Base-by-base conservation (phyloP, 2,329 filamentous ascomycete species). In the Dactylellina leptospora region DNA sequence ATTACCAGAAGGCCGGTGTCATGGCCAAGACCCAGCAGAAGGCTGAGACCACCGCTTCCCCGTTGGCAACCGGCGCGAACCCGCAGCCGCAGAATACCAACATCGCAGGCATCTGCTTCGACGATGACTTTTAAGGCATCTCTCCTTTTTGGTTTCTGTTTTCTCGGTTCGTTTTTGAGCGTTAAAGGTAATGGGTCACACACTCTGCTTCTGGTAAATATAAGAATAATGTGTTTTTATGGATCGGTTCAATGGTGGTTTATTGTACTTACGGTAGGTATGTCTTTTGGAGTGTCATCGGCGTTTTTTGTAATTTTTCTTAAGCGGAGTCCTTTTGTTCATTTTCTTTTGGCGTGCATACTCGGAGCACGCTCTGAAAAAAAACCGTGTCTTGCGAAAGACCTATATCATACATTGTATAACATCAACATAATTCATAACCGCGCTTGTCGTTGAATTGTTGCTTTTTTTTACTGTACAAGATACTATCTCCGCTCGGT, bases 1-100 rank as follows among this genome's bases (percentile, higher is more conserved):
- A 99, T 79, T 99, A 99, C 87, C 95, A 99, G 84, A 99, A 99
- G 87, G 93, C 95, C 36, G 95, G 95, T 84, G 93, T 99, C 81
- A 96, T 99, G 92, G 89, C 89, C 78, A 93, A 90, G 83, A 90
- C 89, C 77, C 92, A 92, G 84, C 89, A 90, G 82, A 88, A 90
- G 80, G 80, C 80, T 75, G 75, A 77, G 51, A 79, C 80, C 10
- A 81, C 83, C n/a, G 77, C 79, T 61, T 59, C 78, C 59, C 76
- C 81, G 74, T 83, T 85, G 18, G 81, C 84, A 8, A 80, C 80
- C 4, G 77, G 79, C 18, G 76, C 80, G 48, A 81, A 82, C 61
- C 79, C 82, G 9, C 82, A 87, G 71, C 80, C 83, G 74, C 83
- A 85, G 80, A 81, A 81, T 75, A 84, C 85, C 78, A 87, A 87